Conservation (phyloP, 2,329 filamentous ascomycete species). For the Aureobasidium sp. region DNA sequence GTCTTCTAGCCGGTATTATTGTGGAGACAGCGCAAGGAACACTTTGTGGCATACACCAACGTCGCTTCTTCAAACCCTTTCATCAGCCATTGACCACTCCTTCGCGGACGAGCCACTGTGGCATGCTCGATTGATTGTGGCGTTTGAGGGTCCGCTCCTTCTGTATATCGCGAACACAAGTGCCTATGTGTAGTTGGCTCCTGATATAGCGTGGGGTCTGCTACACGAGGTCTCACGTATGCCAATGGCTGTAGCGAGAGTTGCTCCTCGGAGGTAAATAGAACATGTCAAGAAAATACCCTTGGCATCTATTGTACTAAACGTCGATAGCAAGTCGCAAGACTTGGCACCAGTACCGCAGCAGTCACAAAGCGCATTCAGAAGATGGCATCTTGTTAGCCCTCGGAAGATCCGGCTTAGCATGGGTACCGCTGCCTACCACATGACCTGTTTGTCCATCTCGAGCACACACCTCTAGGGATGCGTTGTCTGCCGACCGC, state of each 20-base stretch:
- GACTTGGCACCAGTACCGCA: neutral
- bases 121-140: neutral
- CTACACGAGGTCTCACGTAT: neutral
- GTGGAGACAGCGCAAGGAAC: neutral
- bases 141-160: neutral
- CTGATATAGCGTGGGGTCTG: neutral
- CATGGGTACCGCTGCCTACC: neutral
- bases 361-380: neutral
- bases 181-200: neutral
- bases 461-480: neutral
- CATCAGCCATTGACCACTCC: neutral
- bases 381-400: neutral
- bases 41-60: neutral
- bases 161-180: neutral
- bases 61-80: neutral
- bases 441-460: neutral
- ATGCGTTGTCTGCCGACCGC: neutral
- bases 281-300: too few species aligned
- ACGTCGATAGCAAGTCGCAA: too few species aligned
- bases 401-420: neutral
- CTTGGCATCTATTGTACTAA: too few species aligned
- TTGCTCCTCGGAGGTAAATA: neutral
- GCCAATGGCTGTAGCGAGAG: neutral
- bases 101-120: neutral
- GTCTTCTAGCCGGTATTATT: neutral